A percentile compares a stretch with the other conserved stretches of the same genome.
Evolutionary conservation across 2,329 filamentous ascomycete genomes (phyloP).

Genomic region (Xylariaceae sp.): DNA sequence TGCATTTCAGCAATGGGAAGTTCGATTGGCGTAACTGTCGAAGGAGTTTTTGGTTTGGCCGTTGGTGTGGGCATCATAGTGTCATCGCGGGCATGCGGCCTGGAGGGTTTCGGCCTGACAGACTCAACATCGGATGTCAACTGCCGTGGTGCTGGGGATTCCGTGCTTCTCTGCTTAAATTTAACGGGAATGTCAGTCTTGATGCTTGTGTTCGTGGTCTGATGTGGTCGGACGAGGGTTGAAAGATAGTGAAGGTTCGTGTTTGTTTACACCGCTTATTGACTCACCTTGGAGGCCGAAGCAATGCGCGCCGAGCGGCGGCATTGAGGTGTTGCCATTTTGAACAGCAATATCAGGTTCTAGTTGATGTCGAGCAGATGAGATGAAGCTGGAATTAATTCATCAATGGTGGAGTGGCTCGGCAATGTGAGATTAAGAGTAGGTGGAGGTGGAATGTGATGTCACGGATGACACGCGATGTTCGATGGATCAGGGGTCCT

Average conservation of each 20-base stretch:
- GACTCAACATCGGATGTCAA: slow-evolving; percentile 48
- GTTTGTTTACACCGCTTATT: slow-evolving; percentile 24
- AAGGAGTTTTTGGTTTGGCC: slow-evolving; percentile 61
- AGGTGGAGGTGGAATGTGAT: slow-evolving; percentile 33
- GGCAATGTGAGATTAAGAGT: background rate
- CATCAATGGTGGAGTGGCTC: slow-evolving; percentile 14
- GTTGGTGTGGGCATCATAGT: slow-evolving; percentile 46
- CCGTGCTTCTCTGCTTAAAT: slow-evolving; percentile 32
- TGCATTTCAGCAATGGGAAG: slow-evolving; percentile 87
- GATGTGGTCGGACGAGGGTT: background rate
- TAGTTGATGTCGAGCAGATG: slow-evolving; percentile 13
- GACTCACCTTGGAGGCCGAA: slow-evolving; percentile 48
- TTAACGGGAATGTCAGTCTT: background rate
- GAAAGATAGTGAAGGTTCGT: background rate
- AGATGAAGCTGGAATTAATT: slow-evolving; percentile 25
- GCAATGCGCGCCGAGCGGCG: slow-evolving; percentile 54
- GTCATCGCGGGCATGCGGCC: slow-evolving; percentile 24
- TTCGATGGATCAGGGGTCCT: slow-evolving; percentile 7
- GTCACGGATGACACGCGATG: slow-evolving; percentile 24
- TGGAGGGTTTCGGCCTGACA: slow-evolving; percentile 54
- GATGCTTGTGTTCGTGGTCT: background rate
- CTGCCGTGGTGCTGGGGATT: slow-evolving; percentile 29
- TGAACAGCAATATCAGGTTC: slow-evolving; percentile 24
- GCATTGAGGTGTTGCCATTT: slow-evolving; percentile 42
- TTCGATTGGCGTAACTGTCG: slow-evolving; percentile 69